Base-by-base conservation (phyloP, 2,329 filamentous ascomycete genomes). In the Phaeosphaeria sp. region DNA sequence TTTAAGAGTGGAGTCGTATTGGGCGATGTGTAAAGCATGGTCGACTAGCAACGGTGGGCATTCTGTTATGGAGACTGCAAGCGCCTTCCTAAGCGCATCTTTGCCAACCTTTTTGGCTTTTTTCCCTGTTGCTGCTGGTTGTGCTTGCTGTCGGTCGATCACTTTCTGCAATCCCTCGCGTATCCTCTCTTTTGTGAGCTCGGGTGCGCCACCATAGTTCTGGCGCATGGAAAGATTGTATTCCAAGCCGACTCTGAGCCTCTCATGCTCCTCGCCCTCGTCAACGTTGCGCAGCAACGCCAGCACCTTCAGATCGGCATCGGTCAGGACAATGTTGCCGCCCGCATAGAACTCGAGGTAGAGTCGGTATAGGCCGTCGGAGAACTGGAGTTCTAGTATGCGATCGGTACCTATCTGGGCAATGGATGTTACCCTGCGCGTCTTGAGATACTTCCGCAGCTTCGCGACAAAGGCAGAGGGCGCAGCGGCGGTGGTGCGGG, bases 261-360 rank as follows among this genome's bases (percentile, higher is more conserved):
- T 88, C 71, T 97, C 93, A 71, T 96, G 90, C n/a, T 90, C 90
- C 51, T 90, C 89, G 2, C 90, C 90, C 67, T 93, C 91, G 4
- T 87, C 82, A 1, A 98, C 94, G 62, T 90, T 89, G 54, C 95
- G 87, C 65, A 95, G 82, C 20, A 99, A 80, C 0, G 90, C 88
- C 36, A 98, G 76, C 54, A 98, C 93, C 62, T 90, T 95, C 52
- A 93, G 81, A 22, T 96, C 89, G 50, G 84, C 85, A 73, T 98
- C 93, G 2, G 95, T 97, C 52, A 99, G 83, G 60, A 99, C 92
- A 59, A 99, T 89, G 74, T 99, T 99, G 46, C 95, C 95, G 52
- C 91, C 91, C 1, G 95, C 94, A 74, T 97, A 99, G 80, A 99
- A 99, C 79, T 99, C 95, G 25, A 99, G 81, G 74, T 92, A 97